Conservation (phyloP, 441 rosid species). For the Brassica balearica region DNA sequence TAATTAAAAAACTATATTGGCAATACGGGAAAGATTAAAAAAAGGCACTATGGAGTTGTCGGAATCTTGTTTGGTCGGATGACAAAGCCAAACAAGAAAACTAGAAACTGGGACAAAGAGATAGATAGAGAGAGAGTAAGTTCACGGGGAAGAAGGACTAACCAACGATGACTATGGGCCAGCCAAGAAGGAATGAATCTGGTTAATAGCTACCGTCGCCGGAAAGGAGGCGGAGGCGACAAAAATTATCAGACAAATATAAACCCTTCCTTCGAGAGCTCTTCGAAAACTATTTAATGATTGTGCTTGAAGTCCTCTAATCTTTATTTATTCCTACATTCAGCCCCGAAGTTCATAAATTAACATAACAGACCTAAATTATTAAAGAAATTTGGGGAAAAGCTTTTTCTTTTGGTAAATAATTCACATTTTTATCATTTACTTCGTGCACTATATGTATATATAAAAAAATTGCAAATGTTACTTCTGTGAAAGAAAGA, state of each 20-base stretch:
- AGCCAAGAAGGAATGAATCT: not conserved
- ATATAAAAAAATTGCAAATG: no score
- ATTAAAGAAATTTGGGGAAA: not conserved
- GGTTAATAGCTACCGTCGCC: not conserved
- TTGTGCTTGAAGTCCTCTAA: constrained; percentile 7
- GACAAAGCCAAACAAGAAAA: not conserved
- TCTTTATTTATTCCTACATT: not conserved
- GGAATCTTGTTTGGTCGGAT: constrained; percentile 8
- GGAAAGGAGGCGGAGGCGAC: not conserved
- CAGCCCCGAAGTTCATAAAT: not conserved
- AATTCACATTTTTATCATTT: no score
- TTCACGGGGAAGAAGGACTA: not conserved
- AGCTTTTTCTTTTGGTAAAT: no score
- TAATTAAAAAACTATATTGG: not conserved
- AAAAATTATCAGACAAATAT: not conserved
- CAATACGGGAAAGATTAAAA: not conserved
- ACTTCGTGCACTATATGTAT: no score
- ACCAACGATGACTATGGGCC: not conserved
- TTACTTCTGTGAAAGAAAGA: no score
- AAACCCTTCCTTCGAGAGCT: constrained; percentile 8
- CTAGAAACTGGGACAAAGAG: not conserved
- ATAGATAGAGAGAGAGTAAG: not conserved
- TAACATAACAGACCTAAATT: not conserved
- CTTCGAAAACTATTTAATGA: not conserved
- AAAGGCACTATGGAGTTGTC: not conserved